Conservation (phyloP, 768 basidiomycete genomes). For the Auricularia cornea region DNA sequence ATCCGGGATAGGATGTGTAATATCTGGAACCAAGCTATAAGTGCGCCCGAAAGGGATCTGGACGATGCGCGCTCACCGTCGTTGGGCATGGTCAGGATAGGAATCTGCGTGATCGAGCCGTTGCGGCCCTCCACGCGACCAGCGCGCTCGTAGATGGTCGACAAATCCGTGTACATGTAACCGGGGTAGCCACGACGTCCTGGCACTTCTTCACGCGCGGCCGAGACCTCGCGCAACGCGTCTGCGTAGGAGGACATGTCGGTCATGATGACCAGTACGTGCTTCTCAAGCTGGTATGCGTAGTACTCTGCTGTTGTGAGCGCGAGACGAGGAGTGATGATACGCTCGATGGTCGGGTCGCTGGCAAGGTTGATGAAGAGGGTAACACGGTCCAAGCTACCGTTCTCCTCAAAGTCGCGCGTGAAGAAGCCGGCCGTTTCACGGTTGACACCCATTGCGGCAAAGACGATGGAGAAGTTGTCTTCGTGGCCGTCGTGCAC, state of each 20-base stretch:
- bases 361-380: conserved; percentile 98
- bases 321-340: conserved; percentile 97
- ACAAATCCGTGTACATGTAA: conserved; percentile 99
- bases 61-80: conserved; percentile 58
- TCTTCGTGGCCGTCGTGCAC: conserved; percentile 99
- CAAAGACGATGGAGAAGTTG: conserved; percentile 99
- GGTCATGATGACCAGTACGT: conserved; percentile 96
- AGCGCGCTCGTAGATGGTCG: conserved; percentile 98
- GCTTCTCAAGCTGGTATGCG: conserved; percentile 98
- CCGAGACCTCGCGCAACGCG: conserved; percentile 94
- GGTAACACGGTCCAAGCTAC: conserved; percentile 93
- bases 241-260: conserved; percentile 99
- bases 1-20: conserved; percentile 99
- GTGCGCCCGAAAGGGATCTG: neutral
- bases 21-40: conserved; percentile 48
- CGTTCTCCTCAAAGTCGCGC: conserved; percentile 98
- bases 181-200: conserved; percentile 98
- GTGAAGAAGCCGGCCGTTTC: conserved; percentile 99
- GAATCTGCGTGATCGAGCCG: conserved; percentile 99
- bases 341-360: conserved; percentile 98
- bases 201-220: conserved; percentile 97
- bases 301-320: conserved; percentile 99
- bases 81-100: conserved; percentile 99
- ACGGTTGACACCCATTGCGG: conserved; percentile 99
- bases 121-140: conserved; percentile 96